These are phyloP conservation scores for Yamadazyma insecticola DNA, from an alignment of 805 yeast genomes.

Conservation along the genomic window DNA sequence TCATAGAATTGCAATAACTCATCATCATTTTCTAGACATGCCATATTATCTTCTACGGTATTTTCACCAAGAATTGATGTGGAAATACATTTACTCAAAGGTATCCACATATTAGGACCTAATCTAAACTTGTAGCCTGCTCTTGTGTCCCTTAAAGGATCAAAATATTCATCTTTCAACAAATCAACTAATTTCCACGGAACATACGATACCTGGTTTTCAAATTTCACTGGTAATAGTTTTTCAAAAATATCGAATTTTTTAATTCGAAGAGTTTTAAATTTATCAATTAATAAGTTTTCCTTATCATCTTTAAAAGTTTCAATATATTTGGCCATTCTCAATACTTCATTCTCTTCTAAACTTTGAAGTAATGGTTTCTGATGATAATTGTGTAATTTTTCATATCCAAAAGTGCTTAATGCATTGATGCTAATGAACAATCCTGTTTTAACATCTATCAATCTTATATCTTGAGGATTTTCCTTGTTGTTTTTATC, in stretches of 20 bases:
- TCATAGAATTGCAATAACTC: slow-evolving; percentile 1
- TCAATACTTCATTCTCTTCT: slow-evolving; percentile 12
- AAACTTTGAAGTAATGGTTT: slow-evolving; percentile 14
- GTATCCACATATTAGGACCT: slow-evolving; percentile 9
- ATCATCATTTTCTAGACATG: slow-evolving; percentile 8
- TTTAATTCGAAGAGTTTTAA: slow-evolving; percentile 28
- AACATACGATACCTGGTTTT: slow-evolving; percentile 31
- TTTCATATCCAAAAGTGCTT: slow-evolving; percentile 17
- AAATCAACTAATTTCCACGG: slow-evolving; percentile 25
- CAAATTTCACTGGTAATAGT: slow-evolving; percentile 30
- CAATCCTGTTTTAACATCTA: slow-evolving; percentile 44
- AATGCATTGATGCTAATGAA: slow-evolving; percentile 37
- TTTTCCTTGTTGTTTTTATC: slow-evolving; percentile 43
- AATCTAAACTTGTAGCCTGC: slow-evolving; percentile 6
- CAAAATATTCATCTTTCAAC: slow-evolving; percentile 24
- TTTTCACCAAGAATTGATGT: slow-evolving; percentile 4
- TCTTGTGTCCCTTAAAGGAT: slow-evolving; percentile 7
- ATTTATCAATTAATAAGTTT: slow-evolving; percentile 8
- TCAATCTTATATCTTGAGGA: slow-evolving; percentile 50
- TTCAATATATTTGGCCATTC: slow-evolving; percentile 6
- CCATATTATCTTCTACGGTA: slow-evolving; percentile 7
- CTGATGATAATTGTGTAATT: slow-evolving; percentile 16
- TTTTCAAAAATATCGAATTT: slow-evolving; percentile 20
- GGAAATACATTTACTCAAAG: slow-evolving; percentile 6
- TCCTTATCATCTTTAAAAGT: slow-evolving; percentile 8